Evolutionary conservation across 1,284 basidiomycete species (phyloP).

Genomic region (Chiua sp.): DNA sequence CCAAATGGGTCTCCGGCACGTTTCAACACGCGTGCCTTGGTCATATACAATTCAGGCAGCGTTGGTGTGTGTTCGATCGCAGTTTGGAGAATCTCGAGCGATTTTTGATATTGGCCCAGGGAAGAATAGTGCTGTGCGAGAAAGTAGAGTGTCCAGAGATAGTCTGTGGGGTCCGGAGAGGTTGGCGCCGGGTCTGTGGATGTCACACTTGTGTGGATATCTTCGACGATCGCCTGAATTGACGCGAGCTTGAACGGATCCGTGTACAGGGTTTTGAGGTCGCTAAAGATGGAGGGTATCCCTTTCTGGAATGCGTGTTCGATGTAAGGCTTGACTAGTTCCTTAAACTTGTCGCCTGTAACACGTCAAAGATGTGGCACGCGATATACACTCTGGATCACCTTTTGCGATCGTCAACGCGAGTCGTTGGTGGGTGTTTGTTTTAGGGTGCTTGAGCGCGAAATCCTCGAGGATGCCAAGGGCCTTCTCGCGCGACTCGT

Average conservation of each 20-base stretch:
- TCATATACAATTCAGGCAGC: slow-evolving; percentile 89
- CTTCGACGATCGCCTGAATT: slow-evolving; percentile 78
- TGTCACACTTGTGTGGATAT: slow-evolving; percentile 47
- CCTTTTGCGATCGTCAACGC: slow-evolving; percentile 71
- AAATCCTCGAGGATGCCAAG: slow-evolving; percentile 66
- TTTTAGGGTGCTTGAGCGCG: slow-evolving; percentile 64
- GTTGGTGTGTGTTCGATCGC: slow-evolving; percentile 91
- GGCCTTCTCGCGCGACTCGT: slow-evolving; percentile 58
- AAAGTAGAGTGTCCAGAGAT: slow-evolving; percentile 97
- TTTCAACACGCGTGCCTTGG: slow-evolving; percentile 87
- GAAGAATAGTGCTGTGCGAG: slow-evolving; percentile 91
- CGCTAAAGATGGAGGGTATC: slow-evolving; percentile 93
- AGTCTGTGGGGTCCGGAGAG: slow-evolving; percentile 76
- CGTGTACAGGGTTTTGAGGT: slow-evolving; percentile 87
- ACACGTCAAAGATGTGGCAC: background rate
- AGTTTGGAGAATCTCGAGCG: slow-evolving; percentile 70
- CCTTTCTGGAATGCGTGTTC: slow-evolving; percentile 80
- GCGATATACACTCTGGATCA: slow-evolving; percentile 26
- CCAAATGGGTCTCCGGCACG: slow-evolving; percentile 82
- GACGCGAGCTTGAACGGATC: slow-evolving; percentile 66
- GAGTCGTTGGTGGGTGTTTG: slow-evolving; percentile 76
- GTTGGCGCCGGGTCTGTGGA: slow-evolving; percentile 31
- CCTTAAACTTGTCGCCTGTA: slow-evolving; percentile 67
- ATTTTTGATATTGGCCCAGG: slow-evolving; percentile 56
- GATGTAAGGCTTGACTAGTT: slow-evolving; percentile 75